Percentiles rank a stretch among this genome's conserved stretches.
Conservation (phyloP, 371 early-diverging fungal species). For the Vairimorpha necatrix region DNA sequence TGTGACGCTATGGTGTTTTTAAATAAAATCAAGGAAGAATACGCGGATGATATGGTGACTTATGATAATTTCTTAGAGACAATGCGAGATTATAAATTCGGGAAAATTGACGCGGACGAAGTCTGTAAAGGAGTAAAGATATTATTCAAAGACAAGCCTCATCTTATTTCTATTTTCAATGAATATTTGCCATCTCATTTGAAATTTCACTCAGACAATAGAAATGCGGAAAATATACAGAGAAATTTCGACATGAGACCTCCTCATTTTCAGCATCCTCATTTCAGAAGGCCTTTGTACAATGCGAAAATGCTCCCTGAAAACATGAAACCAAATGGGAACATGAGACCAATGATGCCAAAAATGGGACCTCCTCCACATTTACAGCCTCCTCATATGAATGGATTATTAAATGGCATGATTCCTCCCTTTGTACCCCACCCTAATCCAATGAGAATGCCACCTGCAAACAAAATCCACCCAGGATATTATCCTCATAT, state of each 20-base stretch:
- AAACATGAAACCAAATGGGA: background rate
- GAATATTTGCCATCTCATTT: slow-evolving; percentile 79
- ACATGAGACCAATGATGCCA: slow-evolving; percentile 11
- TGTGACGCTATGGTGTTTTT: slow-evolving; percentile 88
- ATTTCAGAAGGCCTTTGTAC: slow-evolving; percentile 2
- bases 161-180: slow-evolving; percentile 89
- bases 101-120: slow-evolving; percentile 88
- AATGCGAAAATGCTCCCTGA: slow-evolving; percentile 17
- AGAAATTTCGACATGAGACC: background rate
- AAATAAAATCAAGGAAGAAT: slow-evolving; percentile 87
- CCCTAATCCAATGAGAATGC: background rate
- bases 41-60: slow-evolving; percentile 79
- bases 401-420: background rate
- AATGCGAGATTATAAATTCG: slow-evolving; percentile 97
- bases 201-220: slow-evolving; percentile 8
- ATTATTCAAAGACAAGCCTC: slow-evolving; percentile 81
- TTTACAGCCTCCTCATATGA: background rate
- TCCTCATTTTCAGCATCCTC: background rate
- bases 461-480: background rate
- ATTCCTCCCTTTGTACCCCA: background rate
- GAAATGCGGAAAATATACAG: background rate
- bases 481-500: background rate
- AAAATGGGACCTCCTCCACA: slow-evolving; percentile 9
- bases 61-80: slow-evolving; percentile 94
- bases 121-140: slow-evolving; percentile 89